Evolutionary conservation across 1,284 basidiomycete species (phyloP).

Genomic region (Chalciporus sp.): DNA sequence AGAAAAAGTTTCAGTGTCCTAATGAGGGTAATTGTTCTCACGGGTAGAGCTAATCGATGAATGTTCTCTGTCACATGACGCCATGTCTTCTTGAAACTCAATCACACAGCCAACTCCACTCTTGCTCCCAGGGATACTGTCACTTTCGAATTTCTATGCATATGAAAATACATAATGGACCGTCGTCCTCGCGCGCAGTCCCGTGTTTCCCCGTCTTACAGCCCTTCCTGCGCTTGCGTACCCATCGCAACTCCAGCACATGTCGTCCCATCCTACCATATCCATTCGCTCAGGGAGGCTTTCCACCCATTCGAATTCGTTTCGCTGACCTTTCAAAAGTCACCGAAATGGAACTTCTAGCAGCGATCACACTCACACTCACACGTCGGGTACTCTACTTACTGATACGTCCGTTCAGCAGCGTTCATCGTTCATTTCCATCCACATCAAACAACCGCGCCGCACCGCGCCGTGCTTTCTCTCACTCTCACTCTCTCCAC

Average conservation of each 20-base stretch:
- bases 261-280: neutral
- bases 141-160: too few relatives aligned
- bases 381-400: conserved; percentile 21
- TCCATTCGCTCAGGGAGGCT: too few relatives aligned
- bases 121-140: too few relatives aligned
- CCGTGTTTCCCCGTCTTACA: too few relatives aligned
- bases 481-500: conserved; percentile 56
- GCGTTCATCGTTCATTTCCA: conserved; percentile 70
- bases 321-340: conserved; percentile 71
- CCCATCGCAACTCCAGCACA: neutral
- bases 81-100: too few relatives aligned
- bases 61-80: too few relatives aligned
- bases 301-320: neutral
- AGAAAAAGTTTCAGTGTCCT: neutral
- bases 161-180: too few relatives aligned
- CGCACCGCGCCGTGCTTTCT: too few relatives aligned
- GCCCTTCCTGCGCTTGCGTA: too few relatives aligned
- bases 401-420: neutral
- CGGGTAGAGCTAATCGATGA: too few relatives aligned
- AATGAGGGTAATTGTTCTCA: neutral
- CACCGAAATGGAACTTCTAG: conserved; percentile 45
- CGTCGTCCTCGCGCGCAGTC: too few relatives aligned
- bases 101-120: too few relatives aligned
- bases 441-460: conserved; percentile 65
- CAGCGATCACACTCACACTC: conserved; percentile 52